Percentiles rank a stretch among this genome's conserved stretches.
Evolutionary conservation across 768 basidiomycete genomes (phyloP).

Genomic region (Tricholoma hemisulphureum): DNA sequence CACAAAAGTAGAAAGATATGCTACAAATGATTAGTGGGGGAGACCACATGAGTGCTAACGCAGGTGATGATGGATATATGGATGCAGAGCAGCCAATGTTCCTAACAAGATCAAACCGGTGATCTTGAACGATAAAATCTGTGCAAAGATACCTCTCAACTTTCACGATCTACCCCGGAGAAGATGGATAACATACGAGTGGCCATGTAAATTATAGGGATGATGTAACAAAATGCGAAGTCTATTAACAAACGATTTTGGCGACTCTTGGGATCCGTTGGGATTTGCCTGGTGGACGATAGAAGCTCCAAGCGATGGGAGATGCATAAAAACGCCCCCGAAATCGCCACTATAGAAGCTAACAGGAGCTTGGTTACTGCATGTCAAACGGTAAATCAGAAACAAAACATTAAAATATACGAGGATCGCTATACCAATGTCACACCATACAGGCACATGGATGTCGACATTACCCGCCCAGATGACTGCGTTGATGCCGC

Average conservation of each 20-base stretch:
- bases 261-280: constrained; percentile 31
- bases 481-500: constrained; percentile 56
- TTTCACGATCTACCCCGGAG: neutral
- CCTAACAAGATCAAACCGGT: constrained; percentile 60
- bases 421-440: constrained; percentile 53
- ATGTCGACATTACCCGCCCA: constrained; percentile 57
- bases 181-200: constrained; percentile 48
- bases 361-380: constrained; percentile 57
- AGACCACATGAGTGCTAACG: constrained; percentile 43
- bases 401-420: neutral
- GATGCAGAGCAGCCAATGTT: constrained; percentile 55
- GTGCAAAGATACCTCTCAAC: neutral
- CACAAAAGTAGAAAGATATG: constrained; percentile 40
- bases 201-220: constrained; percentile 59
- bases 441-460: constrained; percentile 65
- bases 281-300: constrained; percentile 44
- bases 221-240: constrained; percentile 44
- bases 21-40: constrained; percentile 45
- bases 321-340: constrained; percentile 57
- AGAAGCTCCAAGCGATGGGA: constrained; percentile 52
- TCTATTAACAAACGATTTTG: constrained; percentile 46
- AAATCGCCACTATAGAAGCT: constrained; percentile 54
- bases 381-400: constrained; percentile 1
- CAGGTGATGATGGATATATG: constrained; percentile 42
- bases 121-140: constrained; percentile 61